Evolutionary conservation across 306 rosid species (phyloP), one percentile per base, ranked within the genome.

Genomic region (Sesbania bispinosa): DNA sequence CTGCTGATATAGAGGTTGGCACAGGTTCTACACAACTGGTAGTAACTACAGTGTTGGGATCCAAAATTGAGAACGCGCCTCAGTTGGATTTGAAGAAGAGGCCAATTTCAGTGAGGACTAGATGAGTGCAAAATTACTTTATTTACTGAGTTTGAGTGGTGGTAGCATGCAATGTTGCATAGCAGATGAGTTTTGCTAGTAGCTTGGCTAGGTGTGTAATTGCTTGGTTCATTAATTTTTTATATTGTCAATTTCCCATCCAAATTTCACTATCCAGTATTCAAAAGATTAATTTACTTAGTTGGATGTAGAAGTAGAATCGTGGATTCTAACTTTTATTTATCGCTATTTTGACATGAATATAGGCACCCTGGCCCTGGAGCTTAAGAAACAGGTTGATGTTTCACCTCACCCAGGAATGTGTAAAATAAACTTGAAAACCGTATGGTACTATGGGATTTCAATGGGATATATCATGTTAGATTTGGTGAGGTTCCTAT

Each of bases 21-120:
- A 75, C 88, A 15, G 79, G 30, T 72, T 55, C 50, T 7, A 23
- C 29, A 30, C 9, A 46, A 53, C 52, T 69, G 42, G 7, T 16
- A 8, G 62, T 59, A 36, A 71, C 77, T 50, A 48, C 47, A 36
- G 55, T 65, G 50, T 64, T 73, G n/a, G 82, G 79, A 26, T 69
- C 85, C 20, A 73, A 73, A 74, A 80, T 50, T 63, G 82, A 77
- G 15, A 73, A 65, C 35, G 54, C 69, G 4, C 76, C 64, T 30
- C 52, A 65, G 23, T 8, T 82, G 63, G 81, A 76, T 77, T 13
- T 84, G 16, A 70, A 76, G 58, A 85, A 77, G 71, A 74, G 71
- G 60, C 90, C 88, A 21, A 73, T 86, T 21, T 89, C 92, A 16
- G 84, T 63, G 74, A 82, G 86, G 67, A 79, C 73, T 24, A 71